These are phyloP conservation scores for Penicillium capsulatum DNA, from an alignment of 2,329 filamentous ascomycete species.

Conservation along the genomic window DNA sequence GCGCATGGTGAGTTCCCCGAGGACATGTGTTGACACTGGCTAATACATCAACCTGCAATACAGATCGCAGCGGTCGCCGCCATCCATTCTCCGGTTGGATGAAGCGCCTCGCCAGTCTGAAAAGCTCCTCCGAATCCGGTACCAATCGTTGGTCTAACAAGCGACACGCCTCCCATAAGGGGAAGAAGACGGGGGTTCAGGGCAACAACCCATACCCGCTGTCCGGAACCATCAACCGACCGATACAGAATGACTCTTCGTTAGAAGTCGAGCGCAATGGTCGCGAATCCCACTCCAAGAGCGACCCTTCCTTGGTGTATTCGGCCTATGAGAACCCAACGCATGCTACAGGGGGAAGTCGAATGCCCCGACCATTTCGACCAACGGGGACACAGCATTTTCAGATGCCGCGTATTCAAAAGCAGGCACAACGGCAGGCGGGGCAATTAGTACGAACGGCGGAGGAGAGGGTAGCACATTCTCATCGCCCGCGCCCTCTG, in stretches of 20 bases:
- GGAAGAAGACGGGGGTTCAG: slow-evolving; percentile 59
- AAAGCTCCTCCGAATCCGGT: slow-evolving; percentile 60
- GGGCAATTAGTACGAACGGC: slow-evolving; percentile 60
- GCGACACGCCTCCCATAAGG: slow-evolving; percentile 31
- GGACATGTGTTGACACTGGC: slow-evolving; percentile 4
- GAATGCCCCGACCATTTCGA: slow-evolving; percentile 74
- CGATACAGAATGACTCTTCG: slow-evolving; percentile 49
- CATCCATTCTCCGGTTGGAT: slow-evolving; percentile 91
- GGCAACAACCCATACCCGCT: slow-evolving; percentile 92
- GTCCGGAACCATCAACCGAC: slow-evolving; percentile 58
- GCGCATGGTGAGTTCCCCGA: slow-evolving; percentile 42
- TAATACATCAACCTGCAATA: slow-evolving; percentile 10
- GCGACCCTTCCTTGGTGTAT: slow-evolving; percentile 58
- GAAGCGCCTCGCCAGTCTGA: slow-evolving; percentile 87
- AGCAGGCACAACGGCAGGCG: slow-evolving; percentile 65
- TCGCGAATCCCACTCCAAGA: slow-evolving; percentile 53
- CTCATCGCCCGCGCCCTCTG: slow-evolving; percentile 61
- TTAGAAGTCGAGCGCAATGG: slow-evolving; percentile 49
- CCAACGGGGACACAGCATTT: slow-evolving; percentile 69
- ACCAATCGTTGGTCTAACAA: slow-evolving; percentile 39
- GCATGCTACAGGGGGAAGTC: slow-evolving; percentile 64
- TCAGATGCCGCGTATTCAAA: slow-evolving; percentile 76
- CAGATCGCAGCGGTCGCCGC: slow-evolving; percentile 70
- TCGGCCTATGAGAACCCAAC: slow-evolving; percentile 59
- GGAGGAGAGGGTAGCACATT: slow-evolving; percentile 66